A percentile compares a stretch with the other conserved stretches of the same genome.
Conservation (phyloP, 2,329 filamentous ascomycete species). For the Trichoderma sp. region DNA sequence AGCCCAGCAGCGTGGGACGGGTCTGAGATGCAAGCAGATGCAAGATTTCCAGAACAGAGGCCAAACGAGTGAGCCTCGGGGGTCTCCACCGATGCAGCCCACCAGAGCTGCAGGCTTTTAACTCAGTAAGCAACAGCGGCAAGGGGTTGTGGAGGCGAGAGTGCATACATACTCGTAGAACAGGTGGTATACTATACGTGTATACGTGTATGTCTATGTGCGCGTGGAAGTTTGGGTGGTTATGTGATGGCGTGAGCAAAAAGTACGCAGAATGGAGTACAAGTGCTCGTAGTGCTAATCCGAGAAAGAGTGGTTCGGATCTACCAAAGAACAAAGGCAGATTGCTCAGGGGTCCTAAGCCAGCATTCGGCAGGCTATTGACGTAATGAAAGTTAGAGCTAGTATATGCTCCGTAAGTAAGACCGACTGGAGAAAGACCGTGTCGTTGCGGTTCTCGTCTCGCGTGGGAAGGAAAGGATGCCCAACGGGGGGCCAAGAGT, state of each 20-base stretch:
- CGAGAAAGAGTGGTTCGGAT: not conserved
- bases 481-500: not conserved
- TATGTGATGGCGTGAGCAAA: not conserved
- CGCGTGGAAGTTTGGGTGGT: not conserved
- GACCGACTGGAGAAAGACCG: not conserved
- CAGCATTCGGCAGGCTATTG: slow-evolving; percentile 1
- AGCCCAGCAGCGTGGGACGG: not conserved
- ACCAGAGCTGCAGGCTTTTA: not conserved
- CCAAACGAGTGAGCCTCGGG: not conserved
- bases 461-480: not conserved
- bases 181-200: not conserved
- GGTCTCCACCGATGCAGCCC: not conserved
- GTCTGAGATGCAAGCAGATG: not conserved
- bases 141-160: not conserved
- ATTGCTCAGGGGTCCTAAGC: not conserved
- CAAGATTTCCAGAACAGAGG: not conserved
- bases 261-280: not conserved
- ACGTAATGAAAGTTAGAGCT: not conserved
- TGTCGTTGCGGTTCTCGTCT: slow-evolving; percentile 3
- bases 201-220: not conserved
- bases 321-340: not conserved
- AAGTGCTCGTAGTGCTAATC: not conserved
- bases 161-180: not conserved
- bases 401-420: not conserved
- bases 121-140: not conserved